Conservation (phyloP, 345 rosid genomes). For the Limnanthes douglasii region DNA sequence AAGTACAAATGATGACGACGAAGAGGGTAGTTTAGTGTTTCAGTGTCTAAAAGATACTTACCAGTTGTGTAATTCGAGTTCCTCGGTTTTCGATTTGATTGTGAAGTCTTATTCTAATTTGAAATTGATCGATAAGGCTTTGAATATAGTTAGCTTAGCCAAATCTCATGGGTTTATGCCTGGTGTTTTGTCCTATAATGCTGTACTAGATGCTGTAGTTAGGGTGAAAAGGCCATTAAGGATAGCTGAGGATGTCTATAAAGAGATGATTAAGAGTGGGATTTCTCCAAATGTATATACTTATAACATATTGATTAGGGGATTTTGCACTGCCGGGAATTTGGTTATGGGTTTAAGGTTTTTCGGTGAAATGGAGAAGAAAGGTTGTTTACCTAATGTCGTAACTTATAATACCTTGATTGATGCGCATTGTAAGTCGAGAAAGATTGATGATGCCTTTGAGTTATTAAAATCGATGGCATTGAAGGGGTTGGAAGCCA, state of each 20-base stretch:
- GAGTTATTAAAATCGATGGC: constrained; percentile 41
- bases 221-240: constrained; percentile 35
- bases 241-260: constrained; percentile 38
- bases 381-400: constrained; percentile 64
- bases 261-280: constrained; percentile 38
- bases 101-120: constrained; percentile 64
- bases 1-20: constrained; percentile 17
- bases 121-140: constrained; percentile 45
- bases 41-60: constrained; percentile 47
- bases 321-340: constrained; percentile 60
- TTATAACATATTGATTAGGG: constrained; percentile 71
- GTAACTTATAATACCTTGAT: constrained; percentile 74
- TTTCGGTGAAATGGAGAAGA: constrained; percentile 46
- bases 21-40: constrained; percentile 38
- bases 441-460: constrained; percentile 43
- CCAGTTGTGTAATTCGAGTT: constrained; percentile 41
- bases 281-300: constrained; percentile 75
- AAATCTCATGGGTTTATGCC: constrained; percentile 72
- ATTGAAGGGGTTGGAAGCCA: constrained; percentile 52
- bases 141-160: constrained; percentile 38
- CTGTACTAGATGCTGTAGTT: constrained; percentile 56
- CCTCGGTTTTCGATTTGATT: constrained; percentile 75
- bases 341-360: constrained; percentile 41
- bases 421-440: constrained; percentile 46
- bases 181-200: constrained; percentile 79